phyloP scores from a whole-genome alignment of 257 asterid species.

The Echium plantagineum region DNA sequence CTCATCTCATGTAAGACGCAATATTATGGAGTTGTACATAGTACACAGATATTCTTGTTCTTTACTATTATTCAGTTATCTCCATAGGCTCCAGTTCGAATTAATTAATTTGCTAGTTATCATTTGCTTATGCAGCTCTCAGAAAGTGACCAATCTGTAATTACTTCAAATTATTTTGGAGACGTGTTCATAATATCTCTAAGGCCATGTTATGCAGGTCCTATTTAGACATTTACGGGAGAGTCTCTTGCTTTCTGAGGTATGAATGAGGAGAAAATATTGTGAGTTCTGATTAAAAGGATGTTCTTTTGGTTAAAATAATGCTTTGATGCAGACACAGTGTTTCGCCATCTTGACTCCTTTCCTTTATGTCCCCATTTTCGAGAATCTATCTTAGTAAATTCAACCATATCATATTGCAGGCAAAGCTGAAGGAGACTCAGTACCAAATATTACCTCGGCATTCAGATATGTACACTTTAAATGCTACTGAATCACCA shows the following conservation, averaged over 20 bases:
- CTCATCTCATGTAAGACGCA: no score
- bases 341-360: background rate
- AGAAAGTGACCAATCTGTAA: no score
- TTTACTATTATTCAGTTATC: no score
- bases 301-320: background rate
- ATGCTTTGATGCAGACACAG: background rate
- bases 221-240: slow-evolving; percentile 92
- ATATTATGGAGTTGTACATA: no score
- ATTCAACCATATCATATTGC: slow-evolving; percentile 11
- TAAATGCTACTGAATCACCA: slow-evolving; percentile 37
- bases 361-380: no score
- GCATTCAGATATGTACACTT: slow-evolving; percentile 54
- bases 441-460: slow-evolving; percentile 85
- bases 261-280: slow-evolving; percentile 20
- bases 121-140: no score
- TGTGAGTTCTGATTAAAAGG: background rate
- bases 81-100: no score
- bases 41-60: no score
- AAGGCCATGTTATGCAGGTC: slow-evolving; percentile 38
- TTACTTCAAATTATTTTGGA: no score
- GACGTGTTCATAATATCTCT: no score
- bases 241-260: slow-evolving; percentile 87
- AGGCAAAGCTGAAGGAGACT: slow-evolving; percentile 92
- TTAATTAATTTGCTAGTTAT: no score
- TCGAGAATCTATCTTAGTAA: background rate